Evolutionary conservation across 805 yeast species (phyloP).

Genomic region (Yarrowia keelungensis): DNA sequence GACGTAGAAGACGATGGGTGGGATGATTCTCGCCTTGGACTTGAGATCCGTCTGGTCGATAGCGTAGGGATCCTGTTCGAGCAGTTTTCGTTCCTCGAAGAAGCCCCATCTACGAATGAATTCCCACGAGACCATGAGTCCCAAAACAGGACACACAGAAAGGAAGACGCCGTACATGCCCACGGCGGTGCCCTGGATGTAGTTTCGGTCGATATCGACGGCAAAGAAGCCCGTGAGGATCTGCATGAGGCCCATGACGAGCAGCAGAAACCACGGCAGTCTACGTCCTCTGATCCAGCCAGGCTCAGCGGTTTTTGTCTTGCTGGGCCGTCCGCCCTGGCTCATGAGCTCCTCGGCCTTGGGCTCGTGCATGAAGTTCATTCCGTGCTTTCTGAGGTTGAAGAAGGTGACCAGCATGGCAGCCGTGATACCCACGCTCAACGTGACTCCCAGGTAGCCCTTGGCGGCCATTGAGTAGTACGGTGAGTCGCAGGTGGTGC

Average conservation of each 20-base stretch:
- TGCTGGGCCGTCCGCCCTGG: constrained; percentile 29
- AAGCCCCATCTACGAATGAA: constrained; percentile 48
- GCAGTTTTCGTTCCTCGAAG: constrained; percentile 46
- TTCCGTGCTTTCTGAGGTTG: constrained; percentile 46
- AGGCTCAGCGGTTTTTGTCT: constrained; percentile 42
- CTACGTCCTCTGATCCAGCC: constrained; percentile 44
- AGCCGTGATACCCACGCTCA: constrained; percentile 43
- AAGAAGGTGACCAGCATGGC: constrained; percentile 45
- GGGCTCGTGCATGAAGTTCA: constrained; percentile 39
- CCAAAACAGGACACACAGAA: constrained; percentile 43
- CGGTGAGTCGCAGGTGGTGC: constrained; percentile 45
- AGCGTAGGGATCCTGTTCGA: constrained; percentile 45
- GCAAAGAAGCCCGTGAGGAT: constrained; percentile 47
- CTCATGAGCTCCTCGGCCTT: constrained; percentile 30
- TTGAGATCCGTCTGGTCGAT: constrained; percentile 43
- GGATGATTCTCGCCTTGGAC: constrained; percentile 43
- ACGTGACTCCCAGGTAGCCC: constrained; percentile 46
- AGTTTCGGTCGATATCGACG: constrained; percentile 47
- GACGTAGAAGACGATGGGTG: constrained; percentile 45
- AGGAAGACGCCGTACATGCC: constrained; percentile 44
- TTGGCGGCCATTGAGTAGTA: constrained; percentile 43
- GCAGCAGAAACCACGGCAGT: constrained; percentile 49
- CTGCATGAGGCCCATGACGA: constrained; percentile 44
- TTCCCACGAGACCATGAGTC: constrained; percentile 43
- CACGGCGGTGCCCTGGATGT: constrained; percentile 45